These are phyloP conservation scores for Adansonia rubrostipa DNA, from an alignment of 441 rosid genomes.

Conservation along the genomic window DNA sequence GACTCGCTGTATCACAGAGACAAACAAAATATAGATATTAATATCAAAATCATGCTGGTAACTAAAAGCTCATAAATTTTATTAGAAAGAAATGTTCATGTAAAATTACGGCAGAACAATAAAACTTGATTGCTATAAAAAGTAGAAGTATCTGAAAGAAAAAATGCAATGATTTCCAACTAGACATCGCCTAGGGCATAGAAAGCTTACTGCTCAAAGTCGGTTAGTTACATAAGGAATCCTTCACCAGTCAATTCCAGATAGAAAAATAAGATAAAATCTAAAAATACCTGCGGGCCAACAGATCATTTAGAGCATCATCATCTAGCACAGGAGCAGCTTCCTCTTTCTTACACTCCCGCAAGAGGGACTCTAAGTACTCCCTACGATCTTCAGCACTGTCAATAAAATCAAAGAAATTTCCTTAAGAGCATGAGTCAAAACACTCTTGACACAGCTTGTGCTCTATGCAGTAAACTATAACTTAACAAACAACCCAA, in stretches of 20 bases:
- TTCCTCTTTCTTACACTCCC: slow-evolving; percentile 94
- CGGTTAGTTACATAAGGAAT: neutral
- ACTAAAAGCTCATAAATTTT: neutral
- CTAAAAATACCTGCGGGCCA: slow-evolving; percentile 79
- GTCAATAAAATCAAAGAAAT: slow-evolving; percentile 33
- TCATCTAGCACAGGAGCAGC: slow-evolving; percentile 87
- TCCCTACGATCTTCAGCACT: slow-evolving; percentile 97
- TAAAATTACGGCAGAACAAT: neutral
- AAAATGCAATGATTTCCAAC: slow-evolving; percentile 1
- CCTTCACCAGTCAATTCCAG: neutral
- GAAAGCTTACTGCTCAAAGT: slow-evolving; percentile 16
- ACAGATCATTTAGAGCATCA: slow-evolving; percentile 75
- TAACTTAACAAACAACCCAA: slow-evolving; percentile 1
- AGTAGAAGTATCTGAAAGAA: neutral
- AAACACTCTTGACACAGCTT: slow-evolving; percentile 11
- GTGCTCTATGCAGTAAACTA: slow-evolving; percentile 12
- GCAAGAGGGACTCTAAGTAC: slow-evolving; percentile 81
- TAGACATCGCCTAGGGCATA: neutral
- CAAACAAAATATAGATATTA: neutral
- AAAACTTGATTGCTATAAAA: neutral
- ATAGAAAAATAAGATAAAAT: slow-evolving; percentile 16
- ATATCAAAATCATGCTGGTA: neutral
- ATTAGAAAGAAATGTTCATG: neutral
- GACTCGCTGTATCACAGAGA: slow-evolving; percentile 56
- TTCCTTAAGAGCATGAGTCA: slow-evolving; percentile 29